Evolutionary conservation across 345 rosid genomes (phyloP), one percentile per base, ranked within the genome.

Genomic region (Passiflora organensis): DNA sequence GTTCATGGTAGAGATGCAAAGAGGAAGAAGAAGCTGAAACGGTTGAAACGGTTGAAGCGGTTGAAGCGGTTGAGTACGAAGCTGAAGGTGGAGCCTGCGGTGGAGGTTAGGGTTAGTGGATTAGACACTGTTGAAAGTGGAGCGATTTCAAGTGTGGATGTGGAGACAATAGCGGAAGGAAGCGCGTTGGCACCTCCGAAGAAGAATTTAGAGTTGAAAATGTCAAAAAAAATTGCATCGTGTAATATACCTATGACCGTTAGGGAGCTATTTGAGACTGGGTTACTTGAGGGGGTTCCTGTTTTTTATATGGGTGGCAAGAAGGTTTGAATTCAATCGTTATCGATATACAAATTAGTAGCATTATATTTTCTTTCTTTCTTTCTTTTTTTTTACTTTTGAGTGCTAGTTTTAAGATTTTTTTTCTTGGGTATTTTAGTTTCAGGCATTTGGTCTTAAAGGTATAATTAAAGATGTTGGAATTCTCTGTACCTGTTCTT

Each of bases 221-320:
- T 79, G 79, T 77, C 83, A 0, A 82, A 77, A 54, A 78, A 67
- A 74, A 70, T 78, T 60, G 53, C 72, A 2, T 48, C 78, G 56
- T 60, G 46, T 51, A 81, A 64, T 78, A 79, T 86, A 58, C 95
- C 96, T 32, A 64, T 52, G 70, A 93, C 95, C 16, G 99, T 93
- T 57, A 93, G 77, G 54, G 95, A 87, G 74, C 86, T 91, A 51
- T 85, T 91, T 21, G 98, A 85, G 69, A 88, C 98, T 45, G 90
- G 95, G 63, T 72, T 87, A 78, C 95, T 87, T 5, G 96, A 88
- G 25, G 93, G 95, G 56, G 76, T 85, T 17, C 63, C 91, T 8
- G 96, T 93, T 51, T 86, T 86, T 59, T 86, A 93, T 70, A 86
- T 77, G 91, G 99, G 95, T 46, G 76, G 84, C 53, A 79, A 74